A percentile compares a stretch with the other conserved stretches of the same genome.
Conservation (phyloP, 345 rosid species). For the Atalantia buxifolia region DNA sequence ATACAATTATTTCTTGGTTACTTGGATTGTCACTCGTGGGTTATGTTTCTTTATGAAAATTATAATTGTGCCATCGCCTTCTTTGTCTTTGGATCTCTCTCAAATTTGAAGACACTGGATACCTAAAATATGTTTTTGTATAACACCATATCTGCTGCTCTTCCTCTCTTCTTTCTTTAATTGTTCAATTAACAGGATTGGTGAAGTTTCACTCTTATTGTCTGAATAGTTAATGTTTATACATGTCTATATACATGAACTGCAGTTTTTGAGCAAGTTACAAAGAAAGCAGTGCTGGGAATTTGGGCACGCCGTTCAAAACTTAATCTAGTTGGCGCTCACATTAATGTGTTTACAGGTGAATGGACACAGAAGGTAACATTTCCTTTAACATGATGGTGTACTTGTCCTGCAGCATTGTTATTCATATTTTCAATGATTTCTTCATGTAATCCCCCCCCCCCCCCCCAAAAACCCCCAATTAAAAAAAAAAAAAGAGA, state of each 20-base stretch:
- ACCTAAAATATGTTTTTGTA: background rate
- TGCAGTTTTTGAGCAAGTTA: conserved; percentile 93
- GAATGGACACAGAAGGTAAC: conserved; percentile 99
- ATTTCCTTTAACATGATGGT: conserved; percentile 6
- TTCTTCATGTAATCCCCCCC: background rate
- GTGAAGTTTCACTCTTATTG: conserved; percentile 6
- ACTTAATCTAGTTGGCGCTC: conserved; percentile 94
- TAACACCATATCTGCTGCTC: background rate
- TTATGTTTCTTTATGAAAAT: background rate
- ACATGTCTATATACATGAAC: conserved; percentile 12
- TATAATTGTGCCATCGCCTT: background rate
- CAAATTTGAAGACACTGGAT: background rate
- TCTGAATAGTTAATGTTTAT: background rate
- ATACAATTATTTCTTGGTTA: background rate
- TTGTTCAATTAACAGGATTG: background rate
- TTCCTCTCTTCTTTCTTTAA: background rate
- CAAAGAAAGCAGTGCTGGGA: conserved; percentile 88
- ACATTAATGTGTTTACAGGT: conserved; percentile 97
- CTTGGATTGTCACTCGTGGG: background rate
- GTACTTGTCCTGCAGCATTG: background rate
- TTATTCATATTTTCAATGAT: background rate
- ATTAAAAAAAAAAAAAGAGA: no score
- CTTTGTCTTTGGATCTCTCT: background rate
- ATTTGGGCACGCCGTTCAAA: conserved; percentile 96
- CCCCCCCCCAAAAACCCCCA: no score